Evolutionary conservation across 768 basidiomycete species (phyloP), one percentile per base, ranked within the genome.

Genomic region (Cyclocybe aegerita): DNA sequence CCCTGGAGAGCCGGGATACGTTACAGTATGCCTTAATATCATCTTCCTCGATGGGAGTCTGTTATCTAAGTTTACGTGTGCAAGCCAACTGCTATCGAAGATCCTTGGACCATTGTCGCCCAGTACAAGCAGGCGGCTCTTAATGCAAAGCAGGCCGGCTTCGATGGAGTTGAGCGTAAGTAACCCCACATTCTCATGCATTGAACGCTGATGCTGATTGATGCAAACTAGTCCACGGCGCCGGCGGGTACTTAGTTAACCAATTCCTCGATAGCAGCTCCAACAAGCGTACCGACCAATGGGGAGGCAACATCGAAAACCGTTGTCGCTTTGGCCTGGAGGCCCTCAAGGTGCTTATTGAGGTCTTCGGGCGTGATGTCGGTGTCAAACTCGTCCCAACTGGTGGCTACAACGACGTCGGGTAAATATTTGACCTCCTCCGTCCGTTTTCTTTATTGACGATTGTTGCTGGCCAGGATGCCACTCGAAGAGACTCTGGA

Each of bases 301-400:
- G 78, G 70, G 84, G 84, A 6, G 85, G 84, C 5, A 76, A 73
- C 38, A 52, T 78, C 39, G 78, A 81, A 62, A 82, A 82, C 61
- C 73, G 83, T n/a, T 62, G 71, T 1, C 65, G 80, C 2, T 83
- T 86, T 60, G 69, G 66, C 0, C 69, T 81, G 4, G 78, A 82
- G 59, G 68, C 79, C 42, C 58, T 81, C 15, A 75, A 78, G 47
- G 77, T 68, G 3, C 50, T 65, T 14, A 52, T 56, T 1, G 67
- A 68, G 23, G 65, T 79, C 37, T 78, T 71, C 50, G 79, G 79
- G 1, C 53, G 63, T 9, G 74, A 77, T 12, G 73, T 78, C 16
- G 71, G 68, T 1, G 53, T 80, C 46, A 78, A 78, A 50, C 40
- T 79, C 10, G 73, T 60, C 48, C 78, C 76, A 10, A 64, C 55